Evolutionary conservation across 2,329 filamentous ascomycete species (phyloP), one percentile per base, ranked within the genome.

Genomic region (Colletotrichum sp.): DNA sequence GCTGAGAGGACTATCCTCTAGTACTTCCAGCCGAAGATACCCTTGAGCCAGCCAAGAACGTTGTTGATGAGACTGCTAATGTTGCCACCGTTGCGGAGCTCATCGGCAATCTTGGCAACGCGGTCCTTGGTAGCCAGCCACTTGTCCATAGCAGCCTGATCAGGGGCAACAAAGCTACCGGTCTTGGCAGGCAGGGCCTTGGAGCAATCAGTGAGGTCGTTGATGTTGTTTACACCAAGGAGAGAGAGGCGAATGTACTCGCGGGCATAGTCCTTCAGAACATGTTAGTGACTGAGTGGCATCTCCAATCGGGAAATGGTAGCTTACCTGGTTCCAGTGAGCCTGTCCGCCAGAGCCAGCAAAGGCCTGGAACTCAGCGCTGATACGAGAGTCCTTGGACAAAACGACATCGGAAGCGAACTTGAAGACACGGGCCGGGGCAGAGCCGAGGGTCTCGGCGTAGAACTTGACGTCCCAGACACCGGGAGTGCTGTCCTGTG

Each of bases 141-240:
- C 66, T 71, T 76, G 55, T 75, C 66, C 13, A 76, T 34, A 10
- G 55, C 74, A 8, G 60, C 63, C 66, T 76, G 74, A 2, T 76
- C 74, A 21, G 74, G 74, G 5, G 74, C 65, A 12, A 30, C 74
- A 76, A 79, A 84, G 16, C 71, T 71, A 30, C 9, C 36, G n/a
- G 78, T 79, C 24, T 78, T 77, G 1, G 83, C 66, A 13, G 87
- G 89, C 12, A 91, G 81, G 2, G 88, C 88, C 78, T 87, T 86
- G 12, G 88, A 89, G 84, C 90, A 92, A 78, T 91, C 89, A 13
- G 86, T 89, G 57, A 92, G 82, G 36, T 84, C 80, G 80, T 91
- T 91, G 80, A 92, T 88, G 79, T 90, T 90, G 78, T 89, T 85
- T 15, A 91, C 89, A 3, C 90, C 90, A 8, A 92, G 86, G 5